Percentiles rank a stretch among this genome's conserved stretches.
phyloP scores from a whole-genome alignment of 2,329 filamentous ascomycete genomes.

The Metarhizium rileyi region DNA sequence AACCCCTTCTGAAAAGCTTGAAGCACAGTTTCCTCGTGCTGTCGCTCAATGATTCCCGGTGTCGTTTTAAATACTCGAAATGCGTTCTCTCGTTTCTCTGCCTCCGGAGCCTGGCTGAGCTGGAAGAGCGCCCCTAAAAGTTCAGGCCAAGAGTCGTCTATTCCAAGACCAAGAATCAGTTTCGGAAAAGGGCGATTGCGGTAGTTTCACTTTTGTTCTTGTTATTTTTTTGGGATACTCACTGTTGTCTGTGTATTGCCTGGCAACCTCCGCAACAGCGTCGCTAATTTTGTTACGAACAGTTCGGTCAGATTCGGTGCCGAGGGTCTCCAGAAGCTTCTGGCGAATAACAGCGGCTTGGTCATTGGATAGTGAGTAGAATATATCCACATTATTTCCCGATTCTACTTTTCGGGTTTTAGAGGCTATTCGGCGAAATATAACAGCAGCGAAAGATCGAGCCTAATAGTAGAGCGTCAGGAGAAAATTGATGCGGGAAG shows the following conservation, averaged over 20 bases:
- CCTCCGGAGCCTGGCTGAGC: slow-evolving; percentile 75
- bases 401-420: slow-evolving; percentile 72
- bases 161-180: slow-evolving; percentile 6
- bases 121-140: slow-evolving; percentile 79
- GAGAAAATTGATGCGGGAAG: neutral
- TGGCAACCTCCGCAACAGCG: slow-evolving; percentile 89
- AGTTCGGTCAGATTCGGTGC: slow-evolving; percentile 58
- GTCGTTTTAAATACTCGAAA: slow-evolving; percentile 95
- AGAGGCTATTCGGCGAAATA: slow-evolving; percentile 88
- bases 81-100: slow-evolving; percentile 79
- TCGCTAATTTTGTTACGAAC: slow-evolving; percentile 95
- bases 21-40: slow-evolving; percentile 85
- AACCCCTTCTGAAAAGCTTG: slow-evolving; percentile 87
- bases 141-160: slow-evolving; percentile 82
- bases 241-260: slow-evolving; percentile 92
- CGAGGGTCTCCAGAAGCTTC: slow-evolving; percentile 71
- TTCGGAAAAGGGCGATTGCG: slow-evolving; percentile 12
- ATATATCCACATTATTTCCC: slow-evolving; percentile 70
- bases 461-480: slow-evolving; percentile 41
- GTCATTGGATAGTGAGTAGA: slow-evolving; percentile 65
- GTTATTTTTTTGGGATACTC: slow-evolving; percentile 24
- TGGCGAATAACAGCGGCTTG: slow-evolving; percentile 71
- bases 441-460: slow-evolving; percentile 83
- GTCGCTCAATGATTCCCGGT: slow-evolving; percentile 88
- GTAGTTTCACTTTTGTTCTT: too few relatives aligned